These are phyloP conservation scores for Eucalyptus polyanthemos DNA, from an alignment of 345 rosid genomes.

Conservation along the genomic window DNA sequence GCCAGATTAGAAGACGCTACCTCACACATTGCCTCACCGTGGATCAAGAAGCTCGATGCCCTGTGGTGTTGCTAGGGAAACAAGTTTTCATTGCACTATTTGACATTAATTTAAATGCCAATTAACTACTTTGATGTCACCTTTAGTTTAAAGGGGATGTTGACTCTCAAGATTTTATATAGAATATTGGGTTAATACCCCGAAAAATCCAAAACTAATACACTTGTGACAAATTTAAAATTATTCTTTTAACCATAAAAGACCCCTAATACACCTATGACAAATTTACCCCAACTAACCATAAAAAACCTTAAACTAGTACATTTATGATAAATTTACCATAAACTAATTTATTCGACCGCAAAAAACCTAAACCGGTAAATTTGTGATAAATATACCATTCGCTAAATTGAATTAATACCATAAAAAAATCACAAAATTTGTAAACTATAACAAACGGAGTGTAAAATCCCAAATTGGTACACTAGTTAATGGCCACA, in stretches of 20 bases:
- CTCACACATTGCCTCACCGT: rapidly evolving
- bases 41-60: not conserved
- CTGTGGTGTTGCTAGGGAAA: rapidly evolving
- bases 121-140: no score
- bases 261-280: rapidly evolving
- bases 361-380: rapidly evolving
- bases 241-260: no score
- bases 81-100: not conserved
- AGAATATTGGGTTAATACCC: no score
- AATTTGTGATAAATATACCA: no score
- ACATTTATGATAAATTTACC: no score
- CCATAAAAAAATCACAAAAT: no score
- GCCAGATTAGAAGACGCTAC: not conserved
- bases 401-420: no score
- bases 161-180: no score
- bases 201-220: rapidly evolving
- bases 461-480: no score
- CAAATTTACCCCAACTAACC: rapidly evolving
- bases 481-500: rapidly evolving
- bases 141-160: not conserved
- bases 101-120: not conserved
- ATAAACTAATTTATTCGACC: rapidly evolving
- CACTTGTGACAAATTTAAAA: no score
- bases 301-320: rapidly evolving
- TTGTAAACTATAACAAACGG: no score